Base-by-base conservation (phyloP, 1,284 basidiomycete species). In the Jaminaea rosea region DNA sequence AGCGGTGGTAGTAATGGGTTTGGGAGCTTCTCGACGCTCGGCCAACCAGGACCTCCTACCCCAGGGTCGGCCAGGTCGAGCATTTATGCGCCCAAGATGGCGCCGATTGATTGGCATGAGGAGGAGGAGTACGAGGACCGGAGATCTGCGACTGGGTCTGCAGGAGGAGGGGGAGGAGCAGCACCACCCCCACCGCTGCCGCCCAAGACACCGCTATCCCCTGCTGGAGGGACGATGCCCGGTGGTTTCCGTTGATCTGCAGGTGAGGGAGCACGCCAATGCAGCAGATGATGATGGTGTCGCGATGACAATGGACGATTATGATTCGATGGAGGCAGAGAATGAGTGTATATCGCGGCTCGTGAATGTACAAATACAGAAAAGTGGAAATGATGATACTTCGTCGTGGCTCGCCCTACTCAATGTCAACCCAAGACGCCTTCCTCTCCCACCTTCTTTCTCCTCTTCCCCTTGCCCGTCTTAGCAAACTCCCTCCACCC, bases 401-500 rank as follows among this genome's bases (percentile, higher is more conserved):
- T n/a, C n/a, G n/a, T n/a, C n/a, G n/a, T n/a, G n/a, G n/a, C n/a
- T n/a, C n/a, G n/a, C n/a, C n/a, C n/a, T n/a, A n/a, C n/a, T n/a
- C n/a, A n/a, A n/a, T n/a, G 9, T 59, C 50, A 68, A 17, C 66
- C 66, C 1, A 69, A 52, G 15, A 69, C 62, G n/a, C n/a, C n/a
- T 26, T 63, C 53, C 28, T 53, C 21, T n/a, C 53, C 59, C 21
- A 32, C 44, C 52, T 69, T 71, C 34, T 63, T 67, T 55, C 66
- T 67, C 53, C 65, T 65, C 53, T 64, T 65, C 10, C 46, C 37
- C 17, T 17, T 34, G 15, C 57, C 58, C 49, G 65, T 67, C 37
- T 69, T 62, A 24, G 39, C 39, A 48, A 71, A 71, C 1, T 59
- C 55, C 39, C 68, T 56, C 68, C 68, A 71, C 27, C 59, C 58